Conservation (phyloP, 1,139 yeast genomes). For the Diutina siamensis region DNA sequence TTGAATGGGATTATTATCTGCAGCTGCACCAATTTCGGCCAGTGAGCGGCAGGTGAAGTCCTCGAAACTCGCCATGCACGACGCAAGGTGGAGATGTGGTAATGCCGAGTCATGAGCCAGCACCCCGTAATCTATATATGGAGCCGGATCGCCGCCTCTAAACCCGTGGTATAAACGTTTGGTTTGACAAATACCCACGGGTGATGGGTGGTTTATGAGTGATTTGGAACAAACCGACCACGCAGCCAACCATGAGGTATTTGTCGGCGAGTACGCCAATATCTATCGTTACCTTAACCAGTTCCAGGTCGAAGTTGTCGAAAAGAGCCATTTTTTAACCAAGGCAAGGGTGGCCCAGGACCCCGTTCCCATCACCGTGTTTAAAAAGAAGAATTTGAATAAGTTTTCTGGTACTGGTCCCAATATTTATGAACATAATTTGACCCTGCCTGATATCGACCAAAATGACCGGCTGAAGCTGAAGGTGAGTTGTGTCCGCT, state of each 20-base stretch:
- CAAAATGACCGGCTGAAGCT: slow-evolving; percentile 1
- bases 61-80: background rate
- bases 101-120: slow-evolving; percentile 1
- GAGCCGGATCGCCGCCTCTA: background rate
- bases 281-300: slow-evolving; percentile 1
- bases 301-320: background rate
- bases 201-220: slow-evolving; percentile 5
- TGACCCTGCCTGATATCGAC: slow-evolving; percentile 5
- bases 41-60: background rate
- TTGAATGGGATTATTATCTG: background rate
- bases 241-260: slow-evolving; percentile 4
- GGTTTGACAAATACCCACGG: background rate
- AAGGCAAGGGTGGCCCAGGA: background rate
- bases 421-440: slow-evolving; percentile 5
- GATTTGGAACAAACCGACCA: slow-evolving; percentile 4
- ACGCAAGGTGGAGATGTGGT: background rate
- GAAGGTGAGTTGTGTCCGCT: slow-evolving; percentile 4
- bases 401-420: background rate
- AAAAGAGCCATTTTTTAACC: background rate
- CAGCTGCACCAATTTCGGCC: background rate
- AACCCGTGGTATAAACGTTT: background rate
- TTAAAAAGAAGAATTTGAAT: slow-evolving; percentile 4
- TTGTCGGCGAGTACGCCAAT: slow-evolving; percentile 6
- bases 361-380: slow-evolving; percentile 2
- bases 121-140: background rate